Base-by-base conservation (phyloP, 768 basidiomycete species). In the Ephemerocybe angulata region DNA sequence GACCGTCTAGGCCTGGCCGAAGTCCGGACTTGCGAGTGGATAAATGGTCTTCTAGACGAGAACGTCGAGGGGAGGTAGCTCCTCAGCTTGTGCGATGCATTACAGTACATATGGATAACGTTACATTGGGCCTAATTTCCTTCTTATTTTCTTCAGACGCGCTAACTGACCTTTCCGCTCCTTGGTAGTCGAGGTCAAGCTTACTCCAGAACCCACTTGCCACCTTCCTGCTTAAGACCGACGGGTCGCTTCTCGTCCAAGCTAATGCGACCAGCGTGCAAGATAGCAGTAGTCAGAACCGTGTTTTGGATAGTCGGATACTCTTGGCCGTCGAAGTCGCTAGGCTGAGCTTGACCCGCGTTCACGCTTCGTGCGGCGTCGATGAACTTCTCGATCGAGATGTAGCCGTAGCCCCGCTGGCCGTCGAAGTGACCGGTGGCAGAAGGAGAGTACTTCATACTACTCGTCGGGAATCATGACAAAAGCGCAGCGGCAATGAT, bases 361-460 rank as follows among this genome's bases (percentile, higher is more conserved):
- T 93, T 92, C 63, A 94, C 88, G 57, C 78, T 80, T 50, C 86
- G 81, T 40, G 87, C 84, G 17, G 89, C 90, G 66, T 91, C 92
- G 67, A 96, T 76, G 71, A 95, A 95, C 71, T 90, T 94, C 71
- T 93, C 93, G 62, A 95, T 90, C 17, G 90, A 93, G 63, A 95
- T 76, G 67, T 96, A 85, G 57, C 90, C 94, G 69, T 97, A 97
- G 15, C 93, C 93, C 54, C 87, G 83, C 72, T 95, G 94, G 27
- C 94, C 94, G 64, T 96, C 94, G 66, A 97, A 96, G 71, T 92
- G 88, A 5, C 93, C 94, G 53, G 82, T 88, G 72, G 90, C 90
- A 51, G 90, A 92, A 4, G 92, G 90, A 35, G 91, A 88, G 71
- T 96, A 96, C 65, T 95, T 96, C 88, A 96, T 95, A 74, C 90